Conservation (phyloP, 257 asterid species). For the Solanum piurae region DNA sequence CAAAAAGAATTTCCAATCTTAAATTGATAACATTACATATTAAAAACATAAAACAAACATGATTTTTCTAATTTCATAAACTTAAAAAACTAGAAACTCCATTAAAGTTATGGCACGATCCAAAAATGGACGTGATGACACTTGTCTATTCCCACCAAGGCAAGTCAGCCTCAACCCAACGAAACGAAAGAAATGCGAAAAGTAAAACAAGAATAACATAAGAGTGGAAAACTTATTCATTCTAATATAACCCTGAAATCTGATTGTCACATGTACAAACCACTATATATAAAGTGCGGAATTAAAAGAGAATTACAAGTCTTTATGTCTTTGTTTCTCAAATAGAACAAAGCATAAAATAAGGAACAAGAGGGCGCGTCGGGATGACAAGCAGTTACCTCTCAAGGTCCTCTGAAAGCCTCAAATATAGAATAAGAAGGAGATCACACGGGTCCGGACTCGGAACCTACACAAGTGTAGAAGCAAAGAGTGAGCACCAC, state of each 20-base stretch:
- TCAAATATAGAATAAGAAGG: no score
- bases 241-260: not conserved
- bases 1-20: not conserved
- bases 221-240: not conserved
- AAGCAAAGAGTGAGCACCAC: not conserved
- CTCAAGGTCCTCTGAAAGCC: no score
- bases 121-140: not conserved
- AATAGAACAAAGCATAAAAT: no score
- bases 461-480: not conserved
- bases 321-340: no score
- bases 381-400: no score
- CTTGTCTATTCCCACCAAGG: not conserved
- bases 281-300: no score
- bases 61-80: not conserved
- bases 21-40: not conserved
- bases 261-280: no score
- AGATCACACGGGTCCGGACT: not conserved
- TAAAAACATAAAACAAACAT: not conserved
- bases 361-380: no score
- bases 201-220: not conserved
- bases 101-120: not conserved
- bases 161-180: not conserved
- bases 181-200: not conserved
- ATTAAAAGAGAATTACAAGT: no score
- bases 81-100: not conserved